Conservation (phyloP, 768 basidiomycete genomes). For the Heimioporus sp. region DNA sequence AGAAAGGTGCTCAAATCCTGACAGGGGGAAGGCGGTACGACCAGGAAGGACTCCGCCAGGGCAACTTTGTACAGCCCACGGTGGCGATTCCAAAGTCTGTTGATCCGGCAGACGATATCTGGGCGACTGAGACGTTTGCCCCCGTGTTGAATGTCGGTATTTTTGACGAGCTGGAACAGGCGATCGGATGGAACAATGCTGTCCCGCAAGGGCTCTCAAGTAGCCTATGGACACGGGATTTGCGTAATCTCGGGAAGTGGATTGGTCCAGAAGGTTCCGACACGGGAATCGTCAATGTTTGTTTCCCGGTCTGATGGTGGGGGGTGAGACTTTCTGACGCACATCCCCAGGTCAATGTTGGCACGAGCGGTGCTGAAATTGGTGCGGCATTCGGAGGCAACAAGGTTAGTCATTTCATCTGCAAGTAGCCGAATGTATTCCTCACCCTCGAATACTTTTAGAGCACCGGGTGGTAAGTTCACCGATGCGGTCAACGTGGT, state of each 20-base stretch:
- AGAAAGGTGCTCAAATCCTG: constrained; percentile 72
- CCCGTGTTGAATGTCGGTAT: constrained; percentile 85
- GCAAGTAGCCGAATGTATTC: constrained; percentile 8
- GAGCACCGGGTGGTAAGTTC: constrained; percentile 79
- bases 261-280: constrained; percentile 89
- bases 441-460: constrained; percentile 28
- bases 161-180: constrained; percentile 84
- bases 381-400: constrained; percentile 93
- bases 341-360: constrained; percentile 54
- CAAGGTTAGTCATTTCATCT: constrained; percentile 52
- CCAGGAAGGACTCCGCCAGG: constrained; percentile 50
- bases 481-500: constrained; percentile 8
- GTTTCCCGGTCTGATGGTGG: constrained; percentile 22
- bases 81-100: constrained; percentile 67
- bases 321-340: constrained; percentile 3
- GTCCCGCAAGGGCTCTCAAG: constrained; percentile 92
- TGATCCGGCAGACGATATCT: constrained; percentile 54
- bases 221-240: constrained; percentile 85
- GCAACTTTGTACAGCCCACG: constrained; percentile 90
- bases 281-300: constrained; percentile 88
- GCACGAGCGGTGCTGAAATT: constrained; percentile 70
- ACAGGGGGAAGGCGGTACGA: constrained; percentile 64
- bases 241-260: constrained; percentile 87
- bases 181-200: constrained; percentile 86
- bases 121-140: constrained; percentile 83